phyloP scores from a whole-genome alignment of 306 rosid species.

The Senna tora region DNA sequence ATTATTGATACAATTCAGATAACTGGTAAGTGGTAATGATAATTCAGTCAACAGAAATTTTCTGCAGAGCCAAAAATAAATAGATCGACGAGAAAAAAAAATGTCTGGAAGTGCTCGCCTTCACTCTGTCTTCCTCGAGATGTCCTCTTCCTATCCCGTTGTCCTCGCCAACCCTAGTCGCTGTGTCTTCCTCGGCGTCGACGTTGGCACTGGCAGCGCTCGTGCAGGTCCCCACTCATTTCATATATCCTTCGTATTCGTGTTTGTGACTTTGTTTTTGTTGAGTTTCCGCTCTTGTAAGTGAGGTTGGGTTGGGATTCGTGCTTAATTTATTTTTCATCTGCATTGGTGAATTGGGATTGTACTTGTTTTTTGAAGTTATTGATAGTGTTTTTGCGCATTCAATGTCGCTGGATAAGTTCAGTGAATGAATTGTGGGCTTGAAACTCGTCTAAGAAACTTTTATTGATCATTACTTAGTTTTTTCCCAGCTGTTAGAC shows the following conservation, averaged over 20 bases:
- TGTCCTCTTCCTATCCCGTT: slow-evolving; percentile 45
- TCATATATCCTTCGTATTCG: neutral
- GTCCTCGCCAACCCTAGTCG: slow-evolving; percentile 38
- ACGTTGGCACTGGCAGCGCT: slow-evolving; percentile 96
- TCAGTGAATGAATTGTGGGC: neutral
- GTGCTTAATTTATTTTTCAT: neutral
- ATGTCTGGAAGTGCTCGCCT: slow-evolving; percentile 40
- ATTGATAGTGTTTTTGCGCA: neutral
- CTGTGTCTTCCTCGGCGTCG: slow-evolving; percentile 81
- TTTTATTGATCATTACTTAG: neutral
- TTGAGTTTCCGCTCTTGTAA: neutral
- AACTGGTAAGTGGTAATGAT: neutral
- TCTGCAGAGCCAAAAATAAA: neutral
- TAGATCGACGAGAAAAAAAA: neutral
- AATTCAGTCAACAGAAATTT: slow-evolving; percentile 1
- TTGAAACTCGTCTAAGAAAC: neutral
- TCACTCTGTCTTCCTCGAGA: slow-evolving; percentile 44
- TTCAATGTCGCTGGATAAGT: neutral
- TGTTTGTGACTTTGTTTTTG: neutral
- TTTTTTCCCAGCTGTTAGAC: neutral
- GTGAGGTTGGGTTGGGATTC: neutral
- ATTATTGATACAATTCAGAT: neutral
- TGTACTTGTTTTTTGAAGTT: neutral
- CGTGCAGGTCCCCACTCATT: slow-evolving; percentile 74
- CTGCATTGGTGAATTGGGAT: neutral